phyloP scores from a whole-genome alignment of 148 eudicot genomes.

The Cornus kousa region DNA sequence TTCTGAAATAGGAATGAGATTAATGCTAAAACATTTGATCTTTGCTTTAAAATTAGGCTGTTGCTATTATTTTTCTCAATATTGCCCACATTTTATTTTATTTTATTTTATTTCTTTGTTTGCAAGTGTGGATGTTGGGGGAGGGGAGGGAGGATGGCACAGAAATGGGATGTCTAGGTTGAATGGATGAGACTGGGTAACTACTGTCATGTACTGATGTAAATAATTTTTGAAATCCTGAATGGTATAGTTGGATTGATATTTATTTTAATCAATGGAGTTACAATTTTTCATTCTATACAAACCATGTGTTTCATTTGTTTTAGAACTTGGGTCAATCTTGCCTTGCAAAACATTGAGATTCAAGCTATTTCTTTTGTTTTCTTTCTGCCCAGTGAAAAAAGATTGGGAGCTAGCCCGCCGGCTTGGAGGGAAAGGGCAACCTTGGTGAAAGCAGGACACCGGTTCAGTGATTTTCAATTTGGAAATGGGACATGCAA shows the following conservation, averaged over 20 bases:
- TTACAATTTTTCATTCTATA: background rate
- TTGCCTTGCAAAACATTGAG: background rate
- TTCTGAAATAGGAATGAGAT: background rate
- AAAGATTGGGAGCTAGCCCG: constrained; percentile 75
- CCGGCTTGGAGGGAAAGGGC: constrained; percentile 27
- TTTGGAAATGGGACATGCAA: background rate
- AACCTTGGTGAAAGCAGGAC: constrained; percentile 2
- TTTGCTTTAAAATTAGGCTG: background rate
- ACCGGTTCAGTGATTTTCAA: background rate
- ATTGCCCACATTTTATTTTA: too few relatives aligned
- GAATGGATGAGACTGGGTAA: background rate
- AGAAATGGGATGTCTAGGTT: background rate
- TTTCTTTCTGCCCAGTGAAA: constrained; percentile 46
- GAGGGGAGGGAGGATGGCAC: background rate
- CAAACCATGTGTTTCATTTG: background rate
- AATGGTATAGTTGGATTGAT: background rate
- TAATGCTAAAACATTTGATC: background rate
- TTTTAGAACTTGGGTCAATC: background rate
- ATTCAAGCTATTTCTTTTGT: background rate
- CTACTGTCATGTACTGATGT: background rate
- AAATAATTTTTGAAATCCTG: background rate
- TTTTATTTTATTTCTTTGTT: background rate
- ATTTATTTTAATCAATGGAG: background rate
- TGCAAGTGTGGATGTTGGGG: too few relatives aligned
- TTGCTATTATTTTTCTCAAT: background rate